Percentiles rank a stretch among this genome's conserved stretches.
phyloP scores from a whole-genome alignment of 225 moss, liverwort and hornwort genomes.

The Physcomitrellopsis africana region DNA sequence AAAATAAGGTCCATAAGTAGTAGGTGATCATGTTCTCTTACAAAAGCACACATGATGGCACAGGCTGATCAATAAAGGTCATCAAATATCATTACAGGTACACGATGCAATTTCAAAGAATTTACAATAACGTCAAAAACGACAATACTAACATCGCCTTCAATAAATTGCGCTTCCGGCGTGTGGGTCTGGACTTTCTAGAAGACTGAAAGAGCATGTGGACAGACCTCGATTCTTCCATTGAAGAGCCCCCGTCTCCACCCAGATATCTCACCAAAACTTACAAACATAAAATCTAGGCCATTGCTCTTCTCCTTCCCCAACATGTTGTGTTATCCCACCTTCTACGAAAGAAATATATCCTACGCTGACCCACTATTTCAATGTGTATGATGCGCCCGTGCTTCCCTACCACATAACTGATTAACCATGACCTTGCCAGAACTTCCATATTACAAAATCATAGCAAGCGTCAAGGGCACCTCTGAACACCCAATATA shows the following conservation, averaged over 20 bases:
- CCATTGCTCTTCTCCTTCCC: background rate
- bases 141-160: background rate
- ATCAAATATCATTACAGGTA: background rate
- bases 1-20: background rate
- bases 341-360: background rate
- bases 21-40: background rate
- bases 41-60: background rate
- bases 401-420: background rate
- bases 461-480: background rate
- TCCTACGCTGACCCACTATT: background rate
- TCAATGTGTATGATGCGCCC: background rate
- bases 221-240: background rate
- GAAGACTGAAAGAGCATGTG: constrained; percentile 13
- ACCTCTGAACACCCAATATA: no score
- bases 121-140: background rate
- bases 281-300: background rate
- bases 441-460: background rate
- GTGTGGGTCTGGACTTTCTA: background rate
- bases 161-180: background rate
- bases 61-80: background rate
- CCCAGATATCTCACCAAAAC: background rate
- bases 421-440: constrained; percentile 10
- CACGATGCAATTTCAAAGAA: background rate
- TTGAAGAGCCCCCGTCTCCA: background rate
- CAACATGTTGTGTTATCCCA: background rate